Conservation (phyloP, 2,329 filamentous ascomycete species). For the Diaporthe longicolla region DNA sequence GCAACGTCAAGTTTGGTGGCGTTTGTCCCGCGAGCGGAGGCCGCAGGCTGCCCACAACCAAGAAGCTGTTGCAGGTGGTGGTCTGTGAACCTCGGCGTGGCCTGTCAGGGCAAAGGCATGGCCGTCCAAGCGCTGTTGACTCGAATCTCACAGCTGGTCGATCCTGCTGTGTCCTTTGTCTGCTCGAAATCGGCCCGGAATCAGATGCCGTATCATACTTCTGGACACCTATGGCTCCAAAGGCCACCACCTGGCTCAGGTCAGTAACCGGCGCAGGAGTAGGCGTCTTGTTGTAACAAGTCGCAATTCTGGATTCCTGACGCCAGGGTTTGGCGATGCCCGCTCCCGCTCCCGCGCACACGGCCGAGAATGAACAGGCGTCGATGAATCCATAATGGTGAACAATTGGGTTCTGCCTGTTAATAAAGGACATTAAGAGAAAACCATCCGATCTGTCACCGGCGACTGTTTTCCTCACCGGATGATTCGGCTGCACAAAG, state of each 20-base stretch:
- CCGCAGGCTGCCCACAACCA: background rate
- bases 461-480: background rate
- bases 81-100: background rate
- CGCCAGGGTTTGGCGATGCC: background rate
- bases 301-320: background rate
- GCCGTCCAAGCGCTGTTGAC: constrained; percentile 15
- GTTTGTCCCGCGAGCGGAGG: background rate
- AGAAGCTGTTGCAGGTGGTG: constrained; percentile 7
- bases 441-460: background rate
- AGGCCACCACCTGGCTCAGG: background rate
- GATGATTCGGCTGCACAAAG: constrained; percentile 12
- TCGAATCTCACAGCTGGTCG: constrained; percentile 1
- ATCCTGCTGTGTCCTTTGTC: background rate
- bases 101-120: background rate
- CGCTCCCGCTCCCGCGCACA: background rate
- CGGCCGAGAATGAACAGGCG: background rate
- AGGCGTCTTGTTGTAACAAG: background rate
- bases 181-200: background rate
- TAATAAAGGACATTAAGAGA: background rate
- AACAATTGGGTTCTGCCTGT: background rate
- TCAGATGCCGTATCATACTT: background rate
- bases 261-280: background rate
- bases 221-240: background rate
- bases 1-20: background rate
- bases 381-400: background rate